Evolutionary conservation across 1,284 basidiomycete genomes (phyloP).

Genomic region (Fomitiporia mediterranea): DNA sequence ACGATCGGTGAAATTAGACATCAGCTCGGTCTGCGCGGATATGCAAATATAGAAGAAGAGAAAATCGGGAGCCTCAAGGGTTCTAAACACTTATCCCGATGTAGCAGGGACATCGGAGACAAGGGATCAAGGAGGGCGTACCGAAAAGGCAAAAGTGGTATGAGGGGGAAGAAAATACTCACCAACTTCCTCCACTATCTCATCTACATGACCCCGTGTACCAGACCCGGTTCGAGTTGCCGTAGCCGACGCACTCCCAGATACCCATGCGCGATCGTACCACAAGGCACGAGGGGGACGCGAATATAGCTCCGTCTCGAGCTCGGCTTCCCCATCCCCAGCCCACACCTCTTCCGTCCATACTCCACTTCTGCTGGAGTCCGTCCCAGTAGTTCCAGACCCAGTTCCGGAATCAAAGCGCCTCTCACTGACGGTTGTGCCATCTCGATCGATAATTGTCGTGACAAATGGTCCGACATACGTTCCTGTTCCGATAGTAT

Average conservation of each 20-base stretch:
- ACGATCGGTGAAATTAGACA: neutral
- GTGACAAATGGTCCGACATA: slow-evolving; percentile 8
- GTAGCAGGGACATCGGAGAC: too few species aligned
- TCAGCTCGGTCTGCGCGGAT: neutral
- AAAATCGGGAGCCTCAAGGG: too few species aligned
- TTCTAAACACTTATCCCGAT: too few species aligned
- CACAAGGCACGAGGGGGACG: slow-evolving; percentile 5
- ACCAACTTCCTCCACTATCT: neutral
- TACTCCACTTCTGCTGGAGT: neutral
- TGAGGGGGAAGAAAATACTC: neutral
- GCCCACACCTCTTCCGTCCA: neutral
- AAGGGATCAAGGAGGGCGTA: neutral
- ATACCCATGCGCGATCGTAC: slow-evolving; percentile 14
- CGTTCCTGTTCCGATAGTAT: slow-evolving; percentile 2
- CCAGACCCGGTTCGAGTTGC: neutral
- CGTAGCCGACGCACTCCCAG: neutral
- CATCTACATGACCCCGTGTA: neutral
- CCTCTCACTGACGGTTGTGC: neutral
- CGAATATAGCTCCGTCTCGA: neutral
- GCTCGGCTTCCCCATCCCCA: neutral
- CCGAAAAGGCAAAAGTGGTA: neutral
- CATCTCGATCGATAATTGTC: neutral
- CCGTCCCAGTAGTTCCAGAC: neutral
- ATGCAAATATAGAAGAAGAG: neutral
- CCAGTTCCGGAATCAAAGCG: neutral